These are phyloP conservation scores for Aspergillus aculeatus DNA, from an alignment of 2,329 filamentous ascomycete genomes.

Conservation along the genomic window DNA sequence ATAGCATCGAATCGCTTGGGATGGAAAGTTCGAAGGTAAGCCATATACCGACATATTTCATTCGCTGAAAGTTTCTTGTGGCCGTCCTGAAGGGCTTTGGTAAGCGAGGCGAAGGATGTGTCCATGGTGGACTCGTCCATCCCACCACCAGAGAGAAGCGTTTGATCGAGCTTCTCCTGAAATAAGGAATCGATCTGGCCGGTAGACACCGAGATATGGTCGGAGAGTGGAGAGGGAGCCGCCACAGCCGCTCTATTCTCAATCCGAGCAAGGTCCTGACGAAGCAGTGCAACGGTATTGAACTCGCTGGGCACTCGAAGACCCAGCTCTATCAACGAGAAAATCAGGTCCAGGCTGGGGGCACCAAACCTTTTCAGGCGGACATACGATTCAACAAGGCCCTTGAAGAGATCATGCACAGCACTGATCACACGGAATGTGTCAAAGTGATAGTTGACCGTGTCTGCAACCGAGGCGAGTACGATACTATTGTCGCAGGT, in stretches of 20 bases:
- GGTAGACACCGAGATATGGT: slow-evolving; percentile 45
- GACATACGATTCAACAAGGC: slow-evolving; percentile 41
- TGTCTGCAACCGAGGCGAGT: slow-evolving; percentile 60
- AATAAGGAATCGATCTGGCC: slow-evolving; percentile 42
- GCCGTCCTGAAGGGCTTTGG: slow-evolving; percentile 34
- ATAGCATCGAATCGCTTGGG: slow-evolving; percentile 45
- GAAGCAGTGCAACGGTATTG: slow-evolving; percentile 43
- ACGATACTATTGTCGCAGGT: slow-evolving; percentile 54
- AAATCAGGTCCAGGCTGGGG: slow-evolving; percentile 41
- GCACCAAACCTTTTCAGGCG: slow-evolving; percentile 36
- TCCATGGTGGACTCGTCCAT: slow-evolving; percentile 48
- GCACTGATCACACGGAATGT: slow-evolving; percentile 55
- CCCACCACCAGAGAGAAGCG: slow-evolving; percentile 45
- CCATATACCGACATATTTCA: slow-evolving; percentile 42
- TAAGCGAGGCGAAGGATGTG: slow-evolving; percentile 43
- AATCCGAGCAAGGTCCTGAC: slow-evolving; percentile 45
- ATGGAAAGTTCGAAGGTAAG: slow-evolving; percentile 45
- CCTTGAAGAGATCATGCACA: slow-evolving; percentile 43
- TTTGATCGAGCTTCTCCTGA: slow-evolving; percentile 47
- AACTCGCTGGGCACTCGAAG: slow-evolving; percentile 40
- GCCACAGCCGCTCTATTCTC: slow-evolving; percentile 45
- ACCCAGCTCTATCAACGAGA: slow-evolving; percentile 47
- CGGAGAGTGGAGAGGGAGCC: slow-evolving; percentile 50
- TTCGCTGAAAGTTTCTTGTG: slow-evolving; percentile 33
- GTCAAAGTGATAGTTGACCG: slow-evolving; percentile 54